A percentile compares a stretch with the other conserved stretches of the same genome.
These are phyloP conservation scores for Ophiostoma ulmi DNA, from an alignment of 2,329 filamentous ascomycete species.

Conservation along the genomic window DNA sequence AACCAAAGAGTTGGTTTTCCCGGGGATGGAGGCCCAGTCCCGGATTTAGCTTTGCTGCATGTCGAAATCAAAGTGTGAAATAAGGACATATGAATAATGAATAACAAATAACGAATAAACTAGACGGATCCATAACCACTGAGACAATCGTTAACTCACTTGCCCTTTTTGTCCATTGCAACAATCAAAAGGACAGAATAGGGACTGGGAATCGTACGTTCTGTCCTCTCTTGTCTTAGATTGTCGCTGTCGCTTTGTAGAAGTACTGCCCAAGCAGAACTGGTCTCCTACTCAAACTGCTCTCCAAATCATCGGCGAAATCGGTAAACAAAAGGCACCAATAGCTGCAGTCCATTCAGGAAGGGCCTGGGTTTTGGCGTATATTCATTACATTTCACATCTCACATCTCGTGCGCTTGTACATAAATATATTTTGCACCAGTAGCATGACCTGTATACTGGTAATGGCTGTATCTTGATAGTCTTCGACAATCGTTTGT, in stretches of 20 bases:
- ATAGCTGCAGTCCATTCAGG: neutral
- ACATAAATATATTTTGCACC: neutral
- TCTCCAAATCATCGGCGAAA: neutral
- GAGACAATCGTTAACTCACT: no score
- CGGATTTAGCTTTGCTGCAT: neutral
- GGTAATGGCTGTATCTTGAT: neutral
- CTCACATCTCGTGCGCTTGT: neutral
- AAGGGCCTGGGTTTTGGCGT: neutral
- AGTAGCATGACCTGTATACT: neutral
- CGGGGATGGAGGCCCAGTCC: neutral
- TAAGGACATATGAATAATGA: no score
- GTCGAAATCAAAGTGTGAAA: neutral
- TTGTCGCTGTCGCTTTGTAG: neutral
- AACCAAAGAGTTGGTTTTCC: neutral
- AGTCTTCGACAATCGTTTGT: neutral
- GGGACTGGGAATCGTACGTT: neutral
- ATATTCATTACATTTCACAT: neutral
- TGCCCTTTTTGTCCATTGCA: no score
- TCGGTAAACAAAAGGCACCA: neutral
- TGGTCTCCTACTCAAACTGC: neutral
- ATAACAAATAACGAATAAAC: no score
- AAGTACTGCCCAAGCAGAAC: neutral
- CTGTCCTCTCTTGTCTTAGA: neutral
- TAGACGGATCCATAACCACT: no score
- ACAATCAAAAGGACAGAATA: neutral